These are phyloP conservation scores for Blastocystis hominis DNA, from an alignment of 352 stramenopile species.

Conservation along the genomic window DNA sequence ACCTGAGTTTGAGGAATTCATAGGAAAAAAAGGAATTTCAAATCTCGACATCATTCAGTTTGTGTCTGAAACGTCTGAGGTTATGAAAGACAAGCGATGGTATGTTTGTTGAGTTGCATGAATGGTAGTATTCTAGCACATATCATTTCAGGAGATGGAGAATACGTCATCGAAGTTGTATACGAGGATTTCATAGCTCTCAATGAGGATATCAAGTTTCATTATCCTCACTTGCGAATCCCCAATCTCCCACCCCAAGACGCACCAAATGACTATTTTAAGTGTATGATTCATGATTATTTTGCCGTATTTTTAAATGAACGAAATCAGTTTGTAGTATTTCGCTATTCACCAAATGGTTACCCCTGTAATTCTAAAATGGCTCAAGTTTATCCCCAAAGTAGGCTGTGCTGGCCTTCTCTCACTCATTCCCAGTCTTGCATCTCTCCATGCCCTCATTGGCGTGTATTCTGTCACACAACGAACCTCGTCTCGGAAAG, in stretches of 20 bases:
- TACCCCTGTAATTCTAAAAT: conserved; percentile 44
- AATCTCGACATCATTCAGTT: conserved; percentile 56
- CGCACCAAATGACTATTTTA: background rate
- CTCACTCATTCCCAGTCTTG: background rate
- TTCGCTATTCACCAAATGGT: conserved; percentile 49
- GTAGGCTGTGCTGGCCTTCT: background rate
- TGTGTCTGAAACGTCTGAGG: background rate
- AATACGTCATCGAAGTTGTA: conserved; percentile 6
- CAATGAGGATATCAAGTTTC: background rate
- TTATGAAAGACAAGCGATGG: background rate
- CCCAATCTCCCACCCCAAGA: background rate
- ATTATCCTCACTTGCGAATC: background rate
- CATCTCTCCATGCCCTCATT: conserved; percentile 28
- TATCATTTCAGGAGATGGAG: conserved; percentile 47
- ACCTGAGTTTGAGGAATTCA: conserved; percentile 47
- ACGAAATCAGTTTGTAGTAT: background rate
- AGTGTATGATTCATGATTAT: conserved; percentile 43
- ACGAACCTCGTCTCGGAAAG: conserved; percentile 25
- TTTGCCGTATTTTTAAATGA: background rate
- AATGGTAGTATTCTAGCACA: conserved; percentile 10
- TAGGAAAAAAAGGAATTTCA: conserved; percentile 51
- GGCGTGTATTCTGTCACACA: background rate
- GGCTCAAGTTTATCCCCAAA: conserved; percentile 33
- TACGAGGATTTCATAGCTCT: conserved; percentile 1
- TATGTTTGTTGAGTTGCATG: background rate